A percentile compares a stretch with the other conserved stretches of the same genome.
Evolutionary conservation across 305 asterid genomes (phyloP).

Genomic region (Coffea humblotiana): DNA sequence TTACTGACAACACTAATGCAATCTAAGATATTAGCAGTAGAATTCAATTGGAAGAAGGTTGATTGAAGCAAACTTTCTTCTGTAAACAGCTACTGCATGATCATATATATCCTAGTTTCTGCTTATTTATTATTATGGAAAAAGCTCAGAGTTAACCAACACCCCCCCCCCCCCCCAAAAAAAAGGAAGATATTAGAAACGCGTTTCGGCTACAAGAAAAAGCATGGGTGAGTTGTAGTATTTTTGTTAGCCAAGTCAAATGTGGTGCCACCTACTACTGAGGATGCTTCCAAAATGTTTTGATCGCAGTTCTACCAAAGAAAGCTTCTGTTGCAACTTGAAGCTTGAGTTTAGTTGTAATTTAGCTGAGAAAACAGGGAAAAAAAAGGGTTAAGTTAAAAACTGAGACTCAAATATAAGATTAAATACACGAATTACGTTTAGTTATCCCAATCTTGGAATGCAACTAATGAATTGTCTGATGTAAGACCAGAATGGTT

Average conservation of each 20-base stretch:
- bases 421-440: no score
- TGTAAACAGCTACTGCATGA: neutral
- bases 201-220: constrained; percentile 8
- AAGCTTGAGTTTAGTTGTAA: no score
- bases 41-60: neutral
- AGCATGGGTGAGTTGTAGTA: constrained; percentile 6
- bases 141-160: neutral
- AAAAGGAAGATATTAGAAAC: neutral
- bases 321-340: neutral
- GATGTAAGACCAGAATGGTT: no score
- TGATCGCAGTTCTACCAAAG: neutral
- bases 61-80: neutral
- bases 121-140: neutral
- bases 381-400: no score
- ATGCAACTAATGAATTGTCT: no score
- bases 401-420: no score
- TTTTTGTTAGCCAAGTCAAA: constrained; percentile 17
- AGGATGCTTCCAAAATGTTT: neutral
- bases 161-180: neutral
- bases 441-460: no score
- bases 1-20: neutral
- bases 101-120: neutral
- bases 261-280: constrained; percentile 13
- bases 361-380: no score
- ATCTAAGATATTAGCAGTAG: neutral